Evolutionary conservation across 306 rosid genomes (phyloP).

Genomic region (Cicer pinnatifidum): DNA sequence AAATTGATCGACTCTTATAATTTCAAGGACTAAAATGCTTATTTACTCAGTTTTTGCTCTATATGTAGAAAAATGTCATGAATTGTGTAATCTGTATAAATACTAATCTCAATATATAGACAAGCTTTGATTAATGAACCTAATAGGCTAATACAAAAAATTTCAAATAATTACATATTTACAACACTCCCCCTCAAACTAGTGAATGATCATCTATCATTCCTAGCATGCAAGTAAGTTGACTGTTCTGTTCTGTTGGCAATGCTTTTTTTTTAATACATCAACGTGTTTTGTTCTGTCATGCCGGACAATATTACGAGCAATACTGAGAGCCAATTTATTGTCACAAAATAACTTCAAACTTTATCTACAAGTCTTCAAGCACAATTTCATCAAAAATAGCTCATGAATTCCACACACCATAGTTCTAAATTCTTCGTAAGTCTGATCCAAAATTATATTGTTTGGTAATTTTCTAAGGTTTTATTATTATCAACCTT

Average conservation of each 20-base stretch:
- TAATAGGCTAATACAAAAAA: neutral
- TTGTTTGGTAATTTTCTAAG: neutral
- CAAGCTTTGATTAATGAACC: neutral
- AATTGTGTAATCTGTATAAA: neutral
- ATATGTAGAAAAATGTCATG: neutral
- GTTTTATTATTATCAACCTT: neutral
- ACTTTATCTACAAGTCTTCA: neutral
- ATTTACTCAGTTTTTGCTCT: neutral
- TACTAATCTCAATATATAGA: neutral
- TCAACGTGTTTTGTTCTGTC: neutral
- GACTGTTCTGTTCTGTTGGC: neutral
- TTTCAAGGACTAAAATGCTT: no score
- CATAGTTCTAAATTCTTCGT: neutral
- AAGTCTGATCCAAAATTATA: neutral
- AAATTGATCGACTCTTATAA: no score
- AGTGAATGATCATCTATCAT: neutral
- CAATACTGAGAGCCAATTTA: neutral
- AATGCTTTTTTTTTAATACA: neutral
- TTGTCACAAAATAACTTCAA: neutral
- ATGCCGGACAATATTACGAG: neutral
- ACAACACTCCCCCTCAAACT: neutral
- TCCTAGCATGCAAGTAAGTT: neutral
- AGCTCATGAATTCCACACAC: neutral
- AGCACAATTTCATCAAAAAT: neutral
- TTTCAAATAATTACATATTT: neutral